phyloP scores from a whole-genome alignment of 176 grass and related monocot genomes.

The Poa annua region DNA sequence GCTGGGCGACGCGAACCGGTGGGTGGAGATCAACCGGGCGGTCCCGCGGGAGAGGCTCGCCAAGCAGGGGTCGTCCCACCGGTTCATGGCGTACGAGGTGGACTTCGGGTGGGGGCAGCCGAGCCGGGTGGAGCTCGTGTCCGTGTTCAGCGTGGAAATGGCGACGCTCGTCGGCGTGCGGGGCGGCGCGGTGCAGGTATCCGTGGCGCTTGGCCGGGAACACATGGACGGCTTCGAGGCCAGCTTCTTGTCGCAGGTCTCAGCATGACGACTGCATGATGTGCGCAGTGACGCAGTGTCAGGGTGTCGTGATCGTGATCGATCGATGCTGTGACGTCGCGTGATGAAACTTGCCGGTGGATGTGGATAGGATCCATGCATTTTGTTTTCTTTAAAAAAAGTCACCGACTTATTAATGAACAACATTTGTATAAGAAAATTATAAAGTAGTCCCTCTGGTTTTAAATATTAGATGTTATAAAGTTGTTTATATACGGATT shows the following conservation, averaged over 20 bases:
- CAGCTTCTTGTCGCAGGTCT: slow-evolving; percentile 15
- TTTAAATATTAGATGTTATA: too few relatives aligned
- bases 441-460: too few relatives aligned
- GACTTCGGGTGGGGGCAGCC: slow-evolving; percentile 69
- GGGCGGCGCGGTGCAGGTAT: slow-evolving; percentile 50
- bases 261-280: background rate
- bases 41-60: background rate
- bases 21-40: background rate
- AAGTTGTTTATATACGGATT: too few relatives aligned
- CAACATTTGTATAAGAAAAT: too few relatives aligned
- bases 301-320: too few relatives aligned
- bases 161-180: slow-evolving; percentile 29
- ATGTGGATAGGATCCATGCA: too few relatives aligned
- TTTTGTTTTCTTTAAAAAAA: too few relatives aligned
- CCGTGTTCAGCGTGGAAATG: background rate
- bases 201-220: slow-evolving; percentile 16
- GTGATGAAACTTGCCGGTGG: too few relatives aligned
- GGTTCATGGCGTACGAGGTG: slow-evolving; percentile 52
- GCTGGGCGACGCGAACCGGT: background rate
- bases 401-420: too few relatives aligned
- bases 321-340: too few relatives aligned
- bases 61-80: slow-evolving; percentile 35
- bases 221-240: slow-evolving; percentile 26
- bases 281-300: too few relatives aligned
- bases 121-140: slow-evolving; percentile 46